Evolutionary conservation across 768 basidiomycete genomes (phyloP), one percentile per base, ranked within the genome.

Genomic region (Suillus lakei): DNA sequence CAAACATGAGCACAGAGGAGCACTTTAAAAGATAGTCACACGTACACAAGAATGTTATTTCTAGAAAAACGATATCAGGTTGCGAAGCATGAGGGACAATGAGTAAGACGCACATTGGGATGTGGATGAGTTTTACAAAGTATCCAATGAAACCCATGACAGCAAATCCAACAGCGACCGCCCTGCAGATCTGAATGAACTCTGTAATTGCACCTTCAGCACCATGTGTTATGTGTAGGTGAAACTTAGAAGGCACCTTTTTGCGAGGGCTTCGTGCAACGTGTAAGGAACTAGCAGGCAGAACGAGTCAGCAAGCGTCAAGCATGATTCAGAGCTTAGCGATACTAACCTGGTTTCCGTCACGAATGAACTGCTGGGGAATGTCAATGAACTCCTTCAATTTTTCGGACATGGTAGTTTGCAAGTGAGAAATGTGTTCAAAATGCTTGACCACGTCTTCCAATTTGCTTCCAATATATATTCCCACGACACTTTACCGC

Each of bases 111-210:
- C 96, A 97, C 96, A 98, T 97, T 72, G 96, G 96, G 79, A 97
- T 98, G 80, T 98, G 96, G 72, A 99, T 96, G 69, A 98, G 89
- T 80, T 98, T 98, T 70, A 98, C 96, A 75, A 99, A 91, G 83
- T 97, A 99, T 18, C 98, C 98, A 77, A 99, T 96, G 85, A 98
- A 97, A 18, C 98, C 98, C 96, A 99, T 99, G 70, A 99, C 93
- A 60, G 91, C 95, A 74, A 99, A 99, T 16, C 98, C 98, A 67
- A 99, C 90, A 2, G 96, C 96, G 62, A 99, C 95, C 39, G 98
- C 98, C 77, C 90, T 91, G 82, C 91, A 99, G 69, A 99, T 96
- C 76, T 97, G 95, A 48, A 88, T 70, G 79, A 96, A 99, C 78
- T 99, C 98, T 99, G 77, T 23, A 67, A 38, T 59, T 26, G 36